phyloP scores from a whole-genome alignment of 2,329 filamentous ascomycete species.

The Apiospora arundinis region DNA sequence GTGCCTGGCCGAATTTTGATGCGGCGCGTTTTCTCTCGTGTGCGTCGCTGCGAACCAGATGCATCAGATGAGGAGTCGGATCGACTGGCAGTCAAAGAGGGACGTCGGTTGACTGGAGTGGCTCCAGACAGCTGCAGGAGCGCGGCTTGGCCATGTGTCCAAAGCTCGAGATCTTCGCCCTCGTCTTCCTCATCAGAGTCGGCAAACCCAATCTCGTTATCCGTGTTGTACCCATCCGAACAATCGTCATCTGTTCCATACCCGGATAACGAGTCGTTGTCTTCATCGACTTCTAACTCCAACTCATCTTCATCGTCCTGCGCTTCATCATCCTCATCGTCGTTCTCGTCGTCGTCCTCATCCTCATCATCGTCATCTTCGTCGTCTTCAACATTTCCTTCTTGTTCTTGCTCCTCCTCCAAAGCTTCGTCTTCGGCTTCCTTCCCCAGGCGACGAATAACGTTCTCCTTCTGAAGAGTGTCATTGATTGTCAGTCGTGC shows the following conservation, averaged over 20 bases:
- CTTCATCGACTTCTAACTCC: constrained; percentile 51
- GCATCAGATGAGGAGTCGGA: constrained; percentile 66
- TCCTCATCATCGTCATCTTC: constrained; percentile 54
- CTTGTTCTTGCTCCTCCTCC: constrained; percentile 72
- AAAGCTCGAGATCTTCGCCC: constrained; percentile 70
- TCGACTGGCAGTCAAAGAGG: constrained; percentile 50
- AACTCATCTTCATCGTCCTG: constrained; percentile 59
- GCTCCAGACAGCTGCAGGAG: constrained; percentile 45
- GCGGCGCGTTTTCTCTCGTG: constrained; percentile 43
- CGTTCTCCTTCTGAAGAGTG: constrained; percentile 87
- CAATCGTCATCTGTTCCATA: constrained; percentile 59
- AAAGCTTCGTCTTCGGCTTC: constrained; percentile 91
- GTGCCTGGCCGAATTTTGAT: constrained; percentile 70
- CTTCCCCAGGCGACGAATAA: constrained; percentile 82
- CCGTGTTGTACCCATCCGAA: constrained; percentile 76
- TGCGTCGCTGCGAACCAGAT: constrained; percentile 40
- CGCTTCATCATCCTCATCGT: constrained; percentile 57
- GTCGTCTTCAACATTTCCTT: constrained; percentile 45
- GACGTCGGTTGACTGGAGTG: constrained; percentile 46
- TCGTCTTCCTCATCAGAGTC: constrained; percentile 72
- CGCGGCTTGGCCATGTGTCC: constrained; percentile 56
- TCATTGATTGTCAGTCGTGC: constrained; percentile 86
- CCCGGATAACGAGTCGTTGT: constrained; percentile 68
- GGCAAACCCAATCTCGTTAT: constrained; percentile 72
- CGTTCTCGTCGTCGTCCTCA: constrained; percentile 55